Evolutionary conservation across 306 rosid genomes (phyloP).

Genomic region (Carpinus viminea): DNA sequence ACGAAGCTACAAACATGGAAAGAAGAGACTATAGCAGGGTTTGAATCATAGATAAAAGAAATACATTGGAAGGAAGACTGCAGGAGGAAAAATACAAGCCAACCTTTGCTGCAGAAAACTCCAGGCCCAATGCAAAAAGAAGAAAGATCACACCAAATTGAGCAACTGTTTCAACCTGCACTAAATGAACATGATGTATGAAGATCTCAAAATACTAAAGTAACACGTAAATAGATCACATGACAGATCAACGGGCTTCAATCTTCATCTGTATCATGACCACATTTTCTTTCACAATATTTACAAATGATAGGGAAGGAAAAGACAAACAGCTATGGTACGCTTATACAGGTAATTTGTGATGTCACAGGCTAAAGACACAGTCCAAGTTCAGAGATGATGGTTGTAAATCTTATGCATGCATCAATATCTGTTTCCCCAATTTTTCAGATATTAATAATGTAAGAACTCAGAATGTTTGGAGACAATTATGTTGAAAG

Average conservation of each 20-base stretch:
- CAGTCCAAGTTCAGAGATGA: background rate
- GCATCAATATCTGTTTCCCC: background rate
- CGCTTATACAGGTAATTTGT: background rate
- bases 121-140: slow-evolving; percentile 94
- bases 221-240: slow-evolving; percentile 1
- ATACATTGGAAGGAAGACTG: slow-evolving; percentile 21
- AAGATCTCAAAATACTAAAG: background rate
- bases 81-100: slow-evolving; percentile 21
- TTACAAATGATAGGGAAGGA: background rate
- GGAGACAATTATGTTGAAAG: background rate
- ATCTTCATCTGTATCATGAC: background rate
- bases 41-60: slow-evolving; percentile 14
- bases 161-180: slow-evolving; percentile 98
- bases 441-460: background rate
- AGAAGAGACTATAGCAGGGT: slow-evolving; percentile 22
- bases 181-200: slow-evolving; percentile 5
- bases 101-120: slow-evolving; percentile 88
- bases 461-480: background rate
- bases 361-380: background rate
- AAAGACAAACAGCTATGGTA: background rate
- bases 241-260: background rate
- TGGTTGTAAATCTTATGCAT: background rate
- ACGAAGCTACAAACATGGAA: slow-evolving; percentile 68
- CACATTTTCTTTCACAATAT: background rate
- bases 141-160: slow-evolving; percentile 98